Percentiles rank a stretch among this genome's conserved stretches.
These are phyloP conservation scores for Zea mays DNA, from an alignment of 176 grass and related monocot species.

Conservation along the genomic window Zm-B73-REFERENCE-NAM-5.0 NC_050099.1:70914001-70914500, in stretches of 20 bases:
- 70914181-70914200: neutral
- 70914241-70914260: neutral
- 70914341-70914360: constrained; percentile 84
- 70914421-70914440: constrained; percentile 86
- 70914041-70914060: neutral
- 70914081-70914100: neutral
- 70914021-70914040: neutral
- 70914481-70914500: neutral
- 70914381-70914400: constrained; percentile 94
- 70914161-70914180: neutral
- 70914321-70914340: constrained; percentile 41
- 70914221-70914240: neutral
- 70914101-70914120: neutral
- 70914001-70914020: neutral
- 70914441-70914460: constrained; percentile 69
- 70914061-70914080: neutral
- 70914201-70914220: neutral
- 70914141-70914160: neutral
- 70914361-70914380: constrained; percentile 98
- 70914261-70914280: neutral
- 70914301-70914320: constrained; percentile 17
- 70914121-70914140: neutral
- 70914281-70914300: neutral
- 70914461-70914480: constrained; percentile 54
- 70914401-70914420: constrained; percentile 96